Evolutionary conservation across 331 rosid genomes (phyloP), one percentile per base, ranked within the genome.

Genomic region (Saraca asoca): DNA sequence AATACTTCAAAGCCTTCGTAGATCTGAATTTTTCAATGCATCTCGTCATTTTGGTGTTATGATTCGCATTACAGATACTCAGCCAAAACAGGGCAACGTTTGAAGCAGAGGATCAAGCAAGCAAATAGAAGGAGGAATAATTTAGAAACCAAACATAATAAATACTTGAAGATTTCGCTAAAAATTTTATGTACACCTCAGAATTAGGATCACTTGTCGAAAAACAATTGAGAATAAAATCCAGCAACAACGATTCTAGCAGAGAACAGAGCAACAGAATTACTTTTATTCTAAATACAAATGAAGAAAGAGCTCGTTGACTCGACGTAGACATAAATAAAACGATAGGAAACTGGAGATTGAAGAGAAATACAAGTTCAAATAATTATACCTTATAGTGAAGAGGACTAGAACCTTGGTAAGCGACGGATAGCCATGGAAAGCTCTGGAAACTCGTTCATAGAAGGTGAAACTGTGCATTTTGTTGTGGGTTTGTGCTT

Each of bases 361-460:
- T 43, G 67, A 51, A 58, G 49, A 11, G 35, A 34, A 39, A 2
- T 24, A 24, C 3, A 3, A 24, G 31, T 24, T 24, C 12, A 17
- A 10, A 5, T 33, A 5, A 18, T 13, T 39, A 16, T 82, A 93
- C 98, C 97, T 77, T 51, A 88, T 78, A 63, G 96, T 73, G 80
- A 87, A 66, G 62, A 93, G 72, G 11, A 90, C 71, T 1, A 90
- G 83, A 19, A 90, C 45, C 75, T 82, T 84, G 6, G 88, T 46
- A 38, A 80, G 76, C 16, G 82, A 79, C 33, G 81, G 82, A 20
- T 83, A 41, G 34, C 80, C 86, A 49, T 51, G 84, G 73, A 82
- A 78, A 43, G 84, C 57, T 63, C 46, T 72, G 48, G 91, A 85
- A 70, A 88, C 55, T 66, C 83, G 85, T 13, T 64, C 24, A 58